phyloP scores from a whole-genome alignment of 192 early-diverging fungal genomes.

The Phlyctochytrium bullatum region DNA sequence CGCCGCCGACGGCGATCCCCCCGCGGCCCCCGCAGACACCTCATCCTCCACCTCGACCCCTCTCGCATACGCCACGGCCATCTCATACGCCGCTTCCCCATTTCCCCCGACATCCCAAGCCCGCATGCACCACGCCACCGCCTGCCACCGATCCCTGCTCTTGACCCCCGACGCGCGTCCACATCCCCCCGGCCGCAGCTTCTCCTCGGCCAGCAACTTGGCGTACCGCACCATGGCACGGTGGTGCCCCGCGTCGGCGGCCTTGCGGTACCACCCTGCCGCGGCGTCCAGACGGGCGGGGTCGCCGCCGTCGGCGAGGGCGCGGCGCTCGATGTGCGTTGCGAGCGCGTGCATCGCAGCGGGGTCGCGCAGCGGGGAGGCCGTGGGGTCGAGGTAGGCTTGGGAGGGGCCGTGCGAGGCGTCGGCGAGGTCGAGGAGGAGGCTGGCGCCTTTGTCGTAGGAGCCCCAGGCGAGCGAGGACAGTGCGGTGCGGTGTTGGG shows the following conservation, averaged over 20 bases:
- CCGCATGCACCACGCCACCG: background rate
- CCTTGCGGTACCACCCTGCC: background rate
- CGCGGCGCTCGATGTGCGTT: background rate
- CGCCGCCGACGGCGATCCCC: background rate
- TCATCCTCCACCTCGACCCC: background rate
- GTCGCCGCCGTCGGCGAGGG: background rate
- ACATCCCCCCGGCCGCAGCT: too few relatives aligned
- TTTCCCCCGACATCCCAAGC: background rate
- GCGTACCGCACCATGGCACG: background rate
- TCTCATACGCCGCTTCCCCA: constrained; percentile 1
- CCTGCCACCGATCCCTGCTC: background rate
- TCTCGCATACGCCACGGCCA: background rate
- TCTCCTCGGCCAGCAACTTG: background rate
- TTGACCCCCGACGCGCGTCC: background rate
- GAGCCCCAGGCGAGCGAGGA: background rate
- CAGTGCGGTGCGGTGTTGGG: background rate
- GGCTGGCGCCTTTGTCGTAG: background rate
- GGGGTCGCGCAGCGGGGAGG: background rate
- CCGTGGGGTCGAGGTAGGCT: background rate
- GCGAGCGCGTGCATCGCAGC: background rate
- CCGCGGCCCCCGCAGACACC: background rate
- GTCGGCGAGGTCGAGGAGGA: background rate
- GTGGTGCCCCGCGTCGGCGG: background rate
- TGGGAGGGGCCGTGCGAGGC: background rate
- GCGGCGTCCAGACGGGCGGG: background rate